Base-by-base conservation (phyloP, 371 early-diverging fungal species). In the Umbelopsis sp. region DNA sequence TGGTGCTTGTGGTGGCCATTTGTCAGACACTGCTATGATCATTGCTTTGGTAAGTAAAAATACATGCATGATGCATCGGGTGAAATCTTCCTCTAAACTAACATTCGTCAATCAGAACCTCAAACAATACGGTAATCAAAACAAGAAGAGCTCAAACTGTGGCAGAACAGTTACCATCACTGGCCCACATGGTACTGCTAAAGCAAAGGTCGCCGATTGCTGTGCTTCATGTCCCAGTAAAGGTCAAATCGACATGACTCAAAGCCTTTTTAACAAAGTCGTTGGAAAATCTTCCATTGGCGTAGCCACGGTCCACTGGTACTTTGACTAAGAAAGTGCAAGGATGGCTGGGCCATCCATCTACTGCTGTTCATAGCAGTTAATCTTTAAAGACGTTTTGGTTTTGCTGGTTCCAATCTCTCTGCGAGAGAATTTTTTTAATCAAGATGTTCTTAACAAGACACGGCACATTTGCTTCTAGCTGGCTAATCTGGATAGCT, bases 1-100 rank as follows among this genome's bases (percentile, higher is more conserved):
- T n/a, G 77, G 77, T 48, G 77, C 77, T 24, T 76, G 77, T 72
- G 74, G 72, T 1, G 68, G 68, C 25, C 69, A 73, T 65, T 37
- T 37, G 38, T 64, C 46, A 25, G 50, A 76, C 10, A 22, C 63
- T 38, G 69, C 72, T 11, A 44, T 16, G 18, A 72, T 74, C 63
- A 74, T 76, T 18, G 77, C 77, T 20, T 66, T 76, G 67, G 48
- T 48, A 48, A n/a, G 48, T 48, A 1, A 7, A 41, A 41, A 12
- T 16, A 48, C 18, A 10, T 1, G 0, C 1, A 41, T 1, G 1
- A 41, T 48, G 20, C 1, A 48, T 48, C 48, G 5, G 11, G 0
- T 48, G 5, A 48, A 18, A 22, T 22, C 48, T 3, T 48, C 4
- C 48, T 12, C 6, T 18, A 12, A 20, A 16, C 18, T n/a, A 18